These are phyloP conservation scores for Aureobasidium mangrovei DNA, from an alignment of 2,329 filamentous ascomycete genomes.

Conservation along the genomic window DNA sequence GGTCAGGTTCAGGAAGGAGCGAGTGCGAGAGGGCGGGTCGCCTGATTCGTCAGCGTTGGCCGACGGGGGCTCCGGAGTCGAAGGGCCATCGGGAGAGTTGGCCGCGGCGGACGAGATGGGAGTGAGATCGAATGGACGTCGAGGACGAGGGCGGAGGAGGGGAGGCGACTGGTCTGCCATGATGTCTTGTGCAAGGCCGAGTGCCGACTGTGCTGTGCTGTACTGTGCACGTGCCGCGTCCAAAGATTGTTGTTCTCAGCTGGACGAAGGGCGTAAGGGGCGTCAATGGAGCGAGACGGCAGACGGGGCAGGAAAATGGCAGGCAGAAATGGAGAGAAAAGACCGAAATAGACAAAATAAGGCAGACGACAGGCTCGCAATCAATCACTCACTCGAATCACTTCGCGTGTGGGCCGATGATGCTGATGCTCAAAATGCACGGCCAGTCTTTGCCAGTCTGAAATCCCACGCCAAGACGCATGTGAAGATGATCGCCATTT, in stretches of 20 bases:
- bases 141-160: conserved; percentile 55
- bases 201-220: not conserved
- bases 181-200: not conserved
- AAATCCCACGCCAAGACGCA: no score
- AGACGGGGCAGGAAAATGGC: not conserved
- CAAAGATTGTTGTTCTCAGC: not conserved
- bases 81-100: conserved; percentile 20
- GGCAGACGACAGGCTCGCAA: not conserved
- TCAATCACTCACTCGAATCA: not conserved
- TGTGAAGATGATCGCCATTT: no score
- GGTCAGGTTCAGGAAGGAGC: conserved; percentile 78
- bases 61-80: conserved; percentile 20
- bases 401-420: conserved; percentile 3
- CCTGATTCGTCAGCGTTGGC: conserved; percentile 18
- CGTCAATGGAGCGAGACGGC: not conserved
- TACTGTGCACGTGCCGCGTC: not conserved
- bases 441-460: no score
- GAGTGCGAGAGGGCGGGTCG: conserved; percentile 52
- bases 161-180: conserved; percentile 13
- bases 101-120: conserved; percentile 33
- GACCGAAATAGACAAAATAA: not conserved
- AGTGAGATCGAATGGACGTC: conserved; percentile 59
- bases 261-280: not conserved
- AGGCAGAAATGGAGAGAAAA: not conserved
- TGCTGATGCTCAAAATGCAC: not conserved